phyloP scores from a whole-genome alignment of 257 asterid species.

The Capsicum baccatum region DNA sequence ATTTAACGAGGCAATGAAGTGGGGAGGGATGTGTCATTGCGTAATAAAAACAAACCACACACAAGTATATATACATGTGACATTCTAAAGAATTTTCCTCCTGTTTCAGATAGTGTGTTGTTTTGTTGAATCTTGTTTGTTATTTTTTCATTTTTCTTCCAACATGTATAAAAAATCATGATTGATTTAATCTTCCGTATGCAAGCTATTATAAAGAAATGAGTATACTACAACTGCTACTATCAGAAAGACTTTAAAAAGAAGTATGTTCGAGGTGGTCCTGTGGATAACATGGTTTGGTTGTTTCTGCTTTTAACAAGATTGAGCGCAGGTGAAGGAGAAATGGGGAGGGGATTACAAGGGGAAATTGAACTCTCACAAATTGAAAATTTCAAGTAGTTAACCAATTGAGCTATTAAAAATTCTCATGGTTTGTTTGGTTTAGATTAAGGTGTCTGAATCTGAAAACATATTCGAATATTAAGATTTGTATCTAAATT shows the following conservation, averaged over 20 bases:
- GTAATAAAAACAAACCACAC: neutral
- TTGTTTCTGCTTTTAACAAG: too few species aligned
- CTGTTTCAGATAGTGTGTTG: neutral
- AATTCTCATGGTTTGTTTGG: neutral
- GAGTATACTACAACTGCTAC: neutral
- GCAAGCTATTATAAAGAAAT: neutral
- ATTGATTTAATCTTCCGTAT: neutral
- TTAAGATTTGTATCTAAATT: neutral
- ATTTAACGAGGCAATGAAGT: neutral
- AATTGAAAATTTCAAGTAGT: too few species aligned
- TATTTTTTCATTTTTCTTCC: neutral
- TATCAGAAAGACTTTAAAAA: neutral
- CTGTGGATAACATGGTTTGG: neutral
- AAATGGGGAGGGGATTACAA: too few species aligned
- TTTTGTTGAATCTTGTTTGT: constrained; percentile 6
- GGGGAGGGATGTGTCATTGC: neutral
- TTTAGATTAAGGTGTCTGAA: neutral
- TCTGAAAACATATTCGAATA: neutral
- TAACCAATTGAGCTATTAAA: too few species aligned
- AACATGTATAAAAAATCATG: neutral
- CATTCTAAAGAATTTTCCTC: neutral
- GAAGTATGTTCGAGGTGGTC: too few species aligned
- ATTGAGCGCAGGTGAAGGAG: too few species aligned
- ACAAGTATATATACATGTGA: neutral
- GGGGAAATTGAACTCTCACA: too few species aligned